phyloP scores from a whole-genome alignment of 441 rosid species.

The Geranium incanum region DNA sequence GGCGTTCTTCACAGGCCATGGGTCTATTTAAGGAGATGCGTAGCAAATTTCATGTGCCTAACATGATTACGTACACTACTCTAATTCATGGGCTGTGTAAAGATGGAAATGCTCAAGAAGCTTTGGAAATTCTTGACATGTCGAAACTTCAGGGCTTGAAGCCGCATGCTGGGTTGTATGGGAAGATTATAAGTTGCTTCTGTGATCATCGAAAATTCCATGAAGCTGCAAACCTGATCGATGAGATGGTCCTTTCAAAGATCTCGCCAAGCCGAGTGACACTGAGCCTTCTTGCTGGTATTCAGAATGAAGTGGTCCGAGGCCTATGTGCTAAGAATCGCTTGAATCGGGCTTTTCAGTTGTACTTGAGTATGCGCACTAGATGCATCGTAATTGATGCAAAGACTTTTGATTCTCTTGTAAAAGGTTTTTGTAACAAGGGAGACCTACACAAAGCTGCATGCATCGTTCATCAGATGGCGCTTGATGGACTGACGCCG shows the following conservation, averaged over 20 bases:
- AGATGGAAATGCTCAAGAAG: conserved; percentile 55
- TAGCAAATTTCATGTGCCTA: conserved; percentile 47
- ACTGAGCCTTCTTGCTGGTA: conserved; percentile 68
- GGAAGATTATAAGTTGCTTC: conserved; percentile 55
- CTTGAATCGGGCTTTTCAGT: conserved; percentile 45
- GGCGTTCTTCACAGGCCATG: conserved; percentile 48
- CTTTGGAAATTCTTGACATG: conserved; percentile 65
- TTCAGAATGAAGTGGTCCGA: conserved; percentile 48
- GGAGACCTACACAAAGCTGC: conserved; percentile 52
- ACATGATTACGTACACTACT: conserved; percentile 60
- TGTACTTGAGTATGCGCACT: conserved; percentile 59
- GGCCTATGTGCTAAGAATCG: conserved; percentile 45
- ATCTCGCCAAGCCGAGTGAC: conserved; percentile 59
- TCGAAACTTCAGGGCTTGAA: conserved; percentile 88
- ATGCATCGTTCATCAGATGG: conserved; percentile 56
- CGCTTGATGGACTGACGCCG: conserved; percentile 54
- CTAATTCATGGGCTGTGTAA: conserved; percentile 65
- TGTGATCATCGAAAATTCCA: conserved; percentile 47
- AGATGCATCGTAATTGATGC: conserved; percentile 61
- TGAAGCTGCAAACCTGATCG: conserved; percentile 85
- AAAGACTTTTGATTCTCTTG: conserved; percentile 35
- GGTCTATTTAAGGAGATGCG: conserved; percentile 57
- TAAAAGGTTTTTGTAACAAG: conserved; percentile 45
- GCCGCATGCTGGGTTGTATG: conserved; percentile 78
- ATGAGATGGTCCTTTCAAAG: conserved; percentile 69